Base-by-base conservation (phyloP, 2,329 filamentous ascomycete genomes). In the Nemania sp. region DNA sequence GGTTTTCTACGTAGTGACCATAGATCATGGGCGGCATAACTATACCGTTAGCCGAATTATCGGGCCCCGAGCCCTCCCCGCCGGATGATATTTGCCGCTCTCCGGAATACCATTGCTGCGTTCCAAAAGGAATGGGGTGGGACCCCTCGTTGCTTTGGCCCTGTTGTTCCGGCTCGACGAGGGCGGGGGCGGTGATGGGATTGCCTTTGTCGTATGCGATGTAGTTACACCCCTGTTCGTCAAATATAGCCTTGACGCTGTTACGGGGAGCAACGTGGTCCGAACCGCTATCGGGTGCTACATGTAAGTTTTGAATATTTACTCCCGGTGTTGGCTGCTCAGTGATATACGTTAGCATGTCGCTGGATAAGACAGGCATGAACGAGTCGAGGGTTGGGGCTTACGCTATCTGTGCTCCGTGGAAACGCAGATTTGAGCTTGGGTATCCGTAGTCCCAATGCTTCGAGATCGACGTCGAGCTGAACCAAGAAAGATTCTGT, bases 401-500 rank as follows among this genome's bases (percentile, higher is more conserved):
- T 64, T 73, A 83, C 80, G 37, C 73, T 78, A 40, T 82, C 77
- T 22, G 66, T 73, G 49, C 75, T 77, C 41, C 80, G 77, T n/a
- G 80, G 75, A 43, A 84, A 83, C 1, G 78, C 78, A 22, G 76
- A 70, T 60, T 75, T 79, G 17, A 85, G 75, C 56, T 80, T 83
- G 7, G 79, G 83, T 60, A 83, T 84, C 61, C 80, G 78, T 57
- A 84, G 72, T 11, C 85, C 84, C 22, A 90, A 78, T 9, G 84
- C 86, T 69, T 95, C 90, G 3, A 97, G 80, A 66, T 99, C 94
- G 14, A 97, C 88, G 62, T 97, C 91, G 5, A 97, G 77, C 70
- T 97, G 94, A 3, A 94, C 90, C 30, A 97, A 76, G 74, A 97
- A 97, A 0, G 93, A 97, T 68, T 97, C 92, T 0, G 93, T 96